Base-by-base conservation (phyloP, 1,284 basidiomycete species). In the Apiotrichum gracile region DNA sequence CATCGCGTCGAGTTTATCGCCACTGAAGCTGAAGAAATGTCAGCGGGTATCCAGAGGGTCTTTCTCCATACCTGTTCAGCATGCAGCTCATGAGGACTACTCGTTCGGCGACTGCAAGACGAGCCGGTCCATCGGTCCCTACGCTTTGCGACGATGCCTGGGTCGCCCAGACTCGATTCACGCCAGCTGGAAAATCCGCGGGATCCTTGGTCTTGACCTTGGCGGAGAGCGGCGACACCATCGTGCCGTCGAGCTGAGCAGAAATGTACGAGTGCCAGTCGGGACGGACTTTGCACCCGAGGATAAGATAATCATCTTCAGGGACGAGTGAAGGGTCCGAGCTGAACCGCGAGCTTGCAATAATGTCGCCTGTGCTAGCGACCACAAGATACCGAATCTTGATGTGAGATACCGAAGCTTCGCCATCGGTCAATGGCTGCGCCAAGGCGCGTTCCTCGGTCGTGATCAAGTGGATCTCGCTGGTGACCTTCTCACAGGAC, bases 41-140 rank as follows among this genome's bases (percentile, higher is more conserved):
- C 19, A 48, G 44, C 21, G 2, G 14, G 16, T 17, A n/a, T 16
- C 22, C 25, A 17, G 26, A 16, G 49, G 42, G 9, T 13, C 21
- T 21, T 37, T 33, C 21, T 27, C 33, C 60, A 42, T 47, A 67
- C 70, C 67, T 68, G 54, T 68, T 66, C 12, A 62, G 35, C 1
- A 47, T 60, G 49, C 67, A 69, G 46, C 66, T 65, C 5, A 61
- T 46, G 13, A 68, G 46, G 3, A 64, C 66, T 2, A 54, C 64
- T 21, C 67, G 45, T 26, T 61, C 39, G 5, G 66, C 68, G 8
- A 68, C 57, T 6, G 24, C 39, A 17, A 58, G 16, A 7, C 2
- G 26, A 19, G 7, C 47, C 39, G 16, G 19, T 37, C 33, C 16
- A 17, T 17, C 5, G 25, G 21, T 17, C 19, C 10, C 19, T 39